A percentile compares a stretch with the other conserved stretches of the same genome.
These are phyloP conservation scores for Yarrowia galli DNA, from an alignment of 1,139 yeast species.

Conservation along the genomic window DNA sequence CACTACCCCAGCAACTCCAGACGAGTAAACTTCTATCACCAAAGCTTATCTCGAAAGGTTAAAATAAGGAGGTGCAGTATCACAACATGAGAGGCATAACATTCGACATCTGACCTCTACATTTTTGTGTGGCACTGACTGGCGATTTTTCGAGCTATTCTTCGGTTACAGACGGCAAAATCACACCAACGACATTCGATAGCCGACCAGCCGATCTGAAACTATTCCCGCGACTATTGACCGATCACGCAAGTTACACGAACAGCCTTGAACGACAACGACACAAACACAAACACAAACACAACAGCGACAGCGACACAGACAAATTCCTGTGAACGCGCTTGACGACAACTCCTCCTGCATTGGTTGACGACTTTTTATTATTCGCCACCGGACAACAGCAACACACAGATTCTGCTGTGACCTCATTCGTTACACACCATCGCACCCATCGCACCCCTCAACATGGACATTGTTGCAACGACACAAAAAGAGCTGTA, in stretches of 20 bases:
- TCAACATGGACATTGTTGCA: constrained; percentile 8
- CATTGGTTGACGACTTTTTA: neutral
- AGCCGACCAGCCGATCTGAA: neutral
- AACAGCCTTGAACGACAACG: too few relatives aligned
- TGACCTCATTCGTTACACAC: neutral
- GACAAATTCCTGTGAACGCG: too few relatives aligned
- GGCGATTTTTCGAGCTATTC: neutral
- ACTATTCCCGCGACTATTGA: too few relatives aligned
- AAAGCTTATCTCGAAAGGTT: constrained; percentile 20
- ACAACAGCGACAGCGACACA: neutral
- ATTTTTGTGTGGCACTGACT: neutral
- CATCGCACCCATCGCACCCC: too few relatives aligned
- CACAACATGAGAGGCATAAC: constrained; percentile 23
- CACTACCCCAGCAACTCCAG: neutral
- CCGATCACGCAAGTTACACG: neutral
- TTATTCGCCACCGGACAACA: neutral
- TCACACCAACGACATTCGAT: neutral
- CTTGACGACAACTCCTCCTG: neutral
- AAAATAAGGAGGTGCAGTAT: constrained; percentile 33
- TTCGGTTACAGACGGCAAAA: neutral
- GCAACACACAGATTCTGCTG: neutral
- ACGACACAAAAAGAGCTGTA: constrained; percentile 43
- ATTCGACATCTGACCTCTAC: neutral
- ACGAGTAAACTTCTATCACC: neutral
- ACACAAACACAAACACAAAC: neutral